Evolutionary conservation across 1,284 basidiomycete species (phyloP).

Genomic region (Earliella scabrosa): DNA sequence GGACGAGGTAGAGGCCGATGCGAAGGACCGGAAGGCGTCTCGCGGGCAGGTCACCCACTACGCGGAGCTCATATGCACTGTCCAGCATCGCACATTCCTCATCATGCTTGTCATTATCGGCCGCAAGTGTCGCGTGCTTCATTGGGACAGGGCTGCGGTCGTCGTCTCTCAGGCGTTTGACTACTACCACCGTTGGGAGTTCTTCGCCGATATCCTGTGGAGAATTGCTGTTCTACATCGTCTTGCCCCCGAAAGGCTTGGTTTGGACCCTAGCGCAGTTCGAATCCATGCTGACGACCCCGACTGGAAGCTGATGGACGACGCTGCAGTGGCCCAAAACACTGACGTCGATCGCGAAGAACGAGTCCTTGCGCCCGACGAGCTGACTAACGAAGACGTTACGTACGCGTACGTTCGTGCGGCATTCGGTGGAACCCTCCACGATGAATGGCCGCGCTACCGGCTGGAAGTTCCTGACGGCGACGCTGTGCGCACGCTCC

Average conservation of each 20-base stretch:
- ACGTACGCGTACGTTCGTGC: background rate
- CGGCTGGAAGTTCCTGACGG: background rate
- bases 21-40: background rate
- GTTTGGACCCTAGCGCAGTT: slow-evolving; percentile 12
- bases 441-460: background rate
- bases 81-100: background rate
- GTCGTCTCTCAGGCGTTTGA: background rate
- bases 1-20: background rate
- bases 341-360: background rate
- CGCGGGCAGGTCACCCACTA: slow-evolving; percentile 8
- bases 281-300: background rate
- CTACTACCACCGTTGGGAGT: background rate
- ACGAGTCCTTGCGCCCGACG: background rate
- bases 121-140: background rate
- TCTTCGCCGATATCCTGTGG: slow-evolving; percentile 14
- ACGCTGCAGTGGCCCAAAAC: background rate
- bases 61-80: slow-evolving; percentile 3
- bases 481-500: background rate
- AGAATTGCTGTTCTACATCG: slow-evolving; percentile 16
- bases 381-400: background rate
- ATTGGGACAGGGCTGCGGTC: slow-evolving; percentile 1
- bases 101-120: background rate
- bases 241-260: slow-evolving; percentile 30
- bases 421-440: too few species aligned
- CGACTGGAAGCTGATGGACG: slow-evolving; percentile 3